A percentile compares a stretch with the other conserved stretches of the same genome.
Conservation (phyloP, 345 rosid species). For the Syzygium jambos region DNA sequence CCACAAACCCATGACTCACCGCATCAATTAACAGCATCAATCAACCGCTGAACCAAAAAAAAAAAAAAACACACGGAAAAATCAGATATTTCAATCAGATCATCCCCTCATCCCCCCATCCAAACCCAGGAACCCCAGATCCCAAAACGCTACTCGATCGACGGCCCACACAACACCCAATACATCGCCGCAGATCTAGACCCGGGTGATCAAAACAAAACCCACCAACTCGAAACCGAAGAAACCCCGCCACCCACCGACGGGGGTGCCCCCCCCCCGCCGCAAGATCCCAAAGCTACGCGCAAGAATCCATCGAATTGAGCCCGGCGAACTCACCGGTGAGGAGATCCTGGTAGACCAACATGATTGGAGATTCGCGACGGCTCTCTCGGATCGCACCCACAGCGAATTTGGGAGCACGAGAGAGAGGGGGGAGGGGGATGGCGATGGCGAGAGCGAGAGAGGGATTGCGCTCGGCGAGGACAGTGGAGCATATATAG, state of each 20-base stretch:
- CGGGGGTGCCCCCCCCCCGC: background rate
- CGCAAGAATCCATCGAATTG: background rate
- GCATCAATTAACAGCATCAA: background rate
- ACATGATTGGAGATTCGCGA: slow-evolving; percentile 36
- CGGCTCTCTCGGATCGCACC: slow-evolving; percentile 16
- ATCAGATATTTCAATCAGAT: background rate
- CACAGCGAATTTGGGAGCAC: background rate
- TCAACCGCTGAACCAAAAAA: background rate
- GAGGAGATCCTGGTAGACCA: slow-evolving; percentile 88
- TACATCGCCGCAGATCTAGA: background rate
- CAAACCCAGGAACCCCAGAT: background rate
- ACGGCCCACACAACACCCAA: background rate
- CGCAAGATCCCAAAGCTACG: background rate
- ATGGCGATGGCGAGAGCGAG: slow-evolving; percentile 9
- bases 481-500: slow-evolving; percentile 9
- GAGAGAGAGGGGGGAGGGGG: background rate
- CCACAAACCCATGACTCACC: background rate
- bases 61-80: background rate
- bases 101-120: background rate
- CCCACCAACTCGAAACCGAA: background rate
- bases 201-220: background rate
- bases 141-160: background rate
- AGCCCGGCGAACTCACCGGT: slow-evolving; percentile 25
- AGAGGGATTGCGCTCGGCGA: fast-evolving
- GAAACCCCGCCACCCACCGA: background rate